Conservation (phyloP, 1,284 basidiomycete species). For the Leccinum pallidistipes region DNA sequence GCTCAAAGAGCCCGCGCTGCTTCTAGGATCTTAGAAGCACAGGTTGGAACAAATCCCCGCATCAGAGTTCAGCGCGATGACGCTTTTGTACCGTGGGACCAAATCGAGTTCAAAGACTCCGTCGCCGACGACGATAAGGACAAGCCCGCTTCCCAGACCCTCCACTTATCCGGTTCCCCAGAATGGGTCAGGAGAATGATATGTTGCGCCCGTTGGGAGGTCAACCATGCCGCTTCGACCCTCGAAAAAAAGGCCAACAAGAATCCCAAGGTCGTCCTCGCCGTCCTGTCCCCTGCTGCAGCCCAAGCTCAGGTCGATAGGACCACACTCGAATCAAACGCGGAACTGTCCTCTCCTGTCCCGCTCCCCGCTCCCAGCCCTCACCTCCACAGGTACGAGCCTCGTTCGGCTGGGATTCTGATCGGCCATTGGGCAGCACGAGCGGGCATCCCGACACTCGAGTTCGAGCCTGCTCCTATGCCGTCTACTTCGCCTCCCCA, state of each 20-base stretch:
- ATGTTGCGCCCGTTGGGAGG: conserved; percentile 75
- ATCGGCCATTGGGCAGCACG: conserved; percentile 66
- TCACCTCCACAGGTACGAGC: conserved; percentile 61
- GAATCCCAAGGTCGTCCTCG: conserved; percentile 55
- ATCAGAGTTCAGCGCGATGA: conserved; percentile 79
- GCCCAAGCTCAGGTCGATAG: conserved; percentile 37
- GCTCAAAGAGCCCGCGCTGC: conserved; percentile 82
- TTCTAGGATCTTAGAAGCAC: conserved; percentile 78
- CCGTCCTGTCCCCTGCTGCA: conserved; percentile 45
- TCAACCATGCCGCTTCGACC: conserved; percentile 41
- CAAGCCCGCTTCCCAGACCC: conserved; percentile 21
- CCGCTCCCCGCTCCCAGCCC: conserved; percentile 60
- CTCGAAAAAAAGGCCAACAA: conserved; percentile 25
- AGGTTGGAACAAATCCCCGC: conserved; percentile 76
- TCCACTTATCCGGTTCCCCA: conserved; percentile 47
- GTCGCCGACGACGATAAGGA: conserved; percentile 29
- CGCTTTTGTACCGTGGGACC: conserved; percentile 77
- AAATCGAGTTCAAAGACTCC: conserved; percentile 48
- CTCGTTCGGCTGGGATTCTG: conserved; percentile 59
- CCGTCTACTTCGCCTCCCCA: conserved; percentile 20
- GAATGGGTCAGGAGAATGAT: conserved; percentile 82
- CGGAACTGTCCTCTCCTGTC: conserved; percentile 51
- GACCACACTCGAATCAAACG: conserved; percentile 33
- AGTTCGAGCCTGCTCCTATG: conserved; percentile 46
- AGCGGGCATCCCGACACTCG: conserved; percentile 56